Percentiles rank a stretch among this genome's conserved stretches.
These are phyloP conservation scores for Phyllosticta citribraziliensis DNA, from an alignment of 2,329 filamentous ascomycete genomes.

Conservation along the genomic window DNA sequence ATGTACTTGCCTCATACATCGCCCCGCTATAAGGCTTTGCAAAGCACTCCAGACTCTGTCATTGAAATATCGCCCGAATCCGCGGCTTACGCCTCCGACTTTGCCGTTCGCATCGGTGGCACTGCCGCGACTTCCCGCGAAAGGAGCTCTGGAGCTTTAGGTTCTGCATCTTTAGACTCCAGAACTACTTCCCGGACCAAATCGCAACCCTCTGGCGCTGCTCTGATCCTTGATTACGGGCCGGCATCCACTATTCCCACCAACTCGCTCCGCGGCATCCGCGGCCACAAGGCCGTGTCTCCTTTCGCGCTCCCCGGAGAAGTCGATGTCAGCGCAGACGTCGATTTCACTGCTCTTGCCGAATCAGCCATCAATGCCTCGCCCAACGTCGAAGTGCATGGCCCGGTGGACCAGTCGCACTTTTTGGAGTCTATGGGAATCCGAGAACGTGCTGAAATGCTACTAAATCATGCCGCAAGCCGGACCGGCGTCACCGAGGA, in stretches of 20 bases:
- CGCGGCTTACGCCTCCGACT: constrained; percentile 66
- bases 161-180: constrained; percentile 9
- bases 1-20: constrained; percentile 77
- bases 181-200: constrained; percentile 38
- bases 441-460: constrained; percentile 59
- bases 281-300: constrained; percentile 62
- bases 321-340: constrained; percentile 84
- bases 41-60: constrained; percentile 55
- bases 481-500: background rate
- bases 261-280: constrained; percentile 86
- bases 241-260: constrained; percentile 67
- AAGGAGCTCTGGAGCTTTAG: constrained; percentile 14
- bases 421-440: constrained; percentile 81
- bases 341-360: constrained; percentile 82
- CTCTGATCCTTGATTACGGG: constrained; percentile 93
- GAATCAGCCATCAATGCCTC: constrained; percentile 70
- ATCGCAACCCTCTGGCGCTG: constrained; percentile 62
- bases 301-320: constrained; percentile 72
- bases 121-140: constrained; percentile 22
- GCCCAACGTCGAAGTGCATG: constrained; percentile 79
- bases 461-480: constrained; percentile 38
- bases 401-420: constrained; percentile 73
- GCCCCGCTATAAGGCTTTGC: constrained; percentile 66
- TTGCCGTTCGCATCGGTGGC: constrained; percentile 77
- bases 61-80: constrained; percentile 90